Evolutionary conservation across 768 basidiomycete genomes (phyloP).

Genomic region (Podaxis pistillaris): DNA sequence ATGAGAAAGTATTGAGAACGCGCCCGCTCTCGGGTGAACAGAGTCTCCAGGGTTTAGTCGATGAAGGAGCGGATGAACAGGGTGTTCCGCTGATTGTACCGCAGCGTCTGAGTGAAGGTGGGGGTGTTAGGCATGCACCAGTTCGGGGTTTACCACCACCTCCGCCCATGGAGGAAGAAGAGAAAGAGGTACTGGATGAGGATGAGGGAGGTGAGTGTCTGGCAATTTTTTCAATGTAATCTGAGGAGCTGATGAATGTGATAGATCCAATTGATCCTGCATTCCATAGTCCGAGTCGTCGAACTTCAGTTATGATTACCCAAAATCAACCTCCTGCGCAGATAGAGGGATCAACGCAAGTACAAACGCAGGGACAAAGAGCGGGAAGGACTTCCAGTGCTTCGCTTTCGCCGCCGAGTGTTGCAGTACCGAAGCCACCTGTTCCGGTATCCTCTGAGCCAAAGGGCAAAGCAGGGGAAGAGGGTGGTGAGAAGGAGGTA

Average conservation of each 20-base stretch:
- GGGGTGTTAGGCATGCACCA: background rate
- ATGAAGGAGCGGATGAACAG: background rate
- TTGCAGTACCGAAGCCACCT: background rate
- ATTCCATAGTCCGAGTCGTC: slow-evolving; percentile 54
- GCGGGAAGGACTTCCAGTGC: background rate
- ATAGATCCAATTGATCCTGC: slow-evolving; percentile 69
- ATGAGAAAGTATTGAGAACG: background rate
- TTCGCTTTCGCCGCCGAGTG: background rate
- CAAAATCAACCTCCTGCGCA: background rate
- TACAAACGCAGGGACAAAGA: background rate
- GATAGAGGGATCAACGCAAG: background rate
- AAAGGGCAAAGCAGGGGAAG: slow-evolving; percentile 15
- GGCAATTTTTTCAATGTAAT: background rate
- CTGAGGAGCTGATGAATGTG: background rate
- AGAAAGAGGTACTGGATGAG: slow-evolving; percentile 53
- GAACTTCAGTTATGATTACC: slow-evolving; percentile 24
- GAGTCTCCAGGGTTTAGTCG: no score
- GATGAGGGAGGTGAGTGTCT: slow-evolving; percentile 56
- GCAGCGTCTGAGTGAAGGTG: background rate
- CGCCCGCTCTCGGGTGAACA: background rate
- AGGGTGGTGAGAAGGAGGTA: slow-evolving; percentile 32
- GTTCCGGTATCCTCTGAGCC: slow-evolving; percentile 4
- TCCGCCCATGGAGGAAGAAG: slow-evolving; percentile 12
- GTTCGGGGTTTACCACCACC: slow-evolving; percentile 14
- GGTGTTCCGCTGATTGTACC: slow-evolving; percentile 6